Conservation (phyloP, 208 protist genomes). For the Acanthamoeba castellanii region DNA sequence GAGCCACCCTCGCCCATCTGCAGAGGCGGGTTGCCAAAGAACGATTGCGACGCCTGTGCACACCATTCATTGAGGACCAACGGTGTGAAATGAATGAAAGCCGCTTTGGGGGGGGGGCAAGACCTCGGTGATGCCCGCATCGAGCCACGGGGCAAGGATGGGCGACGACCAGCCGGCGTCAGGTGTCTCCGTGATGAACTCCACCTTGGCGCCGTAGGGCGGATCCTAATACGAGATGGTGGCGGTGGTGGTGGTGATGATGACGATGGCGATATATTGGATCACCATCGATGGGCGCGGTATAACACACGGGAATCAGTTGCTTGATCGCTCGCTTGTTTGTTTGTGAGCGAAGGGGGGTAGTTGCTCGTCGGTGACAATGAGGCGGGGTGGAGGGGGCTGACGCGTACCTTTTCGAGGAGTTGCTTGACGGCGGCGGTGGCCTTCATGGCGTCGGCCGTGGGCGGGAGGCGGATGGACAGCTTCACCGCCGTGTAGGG, state of each 20-base stretch:
- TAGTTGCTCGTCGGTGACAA: no score
- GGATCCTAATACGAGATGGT: background rate
- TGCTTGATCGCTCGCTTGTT: no score
- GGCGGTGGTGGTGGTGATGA: background rate
- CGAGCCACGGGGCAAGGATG: background rate
- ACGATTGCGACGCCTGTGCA: slow-evolving; percentile 26
- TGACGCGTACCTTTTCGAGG: slow-evolving; percentile 58
- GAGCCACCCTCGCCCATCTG: slow-evolving; percentile 60
- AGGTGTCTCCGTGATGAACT: background rate
- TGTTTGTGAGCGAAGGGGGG: no score
- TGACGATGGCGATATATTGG: background rate
- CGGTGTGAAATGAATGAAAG: no score
- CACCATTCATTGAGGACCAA: background rate
- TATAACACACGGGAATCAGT: no score
- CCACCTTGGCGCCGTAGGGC: slow-evolving; percentile 50
- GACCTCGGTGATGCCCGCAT: background rate
- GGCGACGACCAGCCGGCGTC: slow-evolving; percentile 43
- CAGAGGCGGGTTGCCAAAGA: slow-evolving; percentile 48
- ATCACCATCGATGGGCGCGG: no score
- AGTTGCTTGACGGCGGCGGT: slow-evolving; percentile 84
- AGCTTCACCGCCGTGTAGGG: slow-evolving; percentile 93
- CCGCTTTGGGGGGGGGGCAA: background rate
- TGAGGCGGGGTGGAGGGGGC: background rate
- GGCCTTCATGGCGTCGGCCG: slow-evolving; percentile 87
- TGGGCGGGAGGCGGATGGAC: slow-evolving; percentile 95